These are phyloP conservation scores for Haplosporangium sp. DNA, from an alignment of 371 early-diverging fungal species.

Conservation along the genomic window DNA sequence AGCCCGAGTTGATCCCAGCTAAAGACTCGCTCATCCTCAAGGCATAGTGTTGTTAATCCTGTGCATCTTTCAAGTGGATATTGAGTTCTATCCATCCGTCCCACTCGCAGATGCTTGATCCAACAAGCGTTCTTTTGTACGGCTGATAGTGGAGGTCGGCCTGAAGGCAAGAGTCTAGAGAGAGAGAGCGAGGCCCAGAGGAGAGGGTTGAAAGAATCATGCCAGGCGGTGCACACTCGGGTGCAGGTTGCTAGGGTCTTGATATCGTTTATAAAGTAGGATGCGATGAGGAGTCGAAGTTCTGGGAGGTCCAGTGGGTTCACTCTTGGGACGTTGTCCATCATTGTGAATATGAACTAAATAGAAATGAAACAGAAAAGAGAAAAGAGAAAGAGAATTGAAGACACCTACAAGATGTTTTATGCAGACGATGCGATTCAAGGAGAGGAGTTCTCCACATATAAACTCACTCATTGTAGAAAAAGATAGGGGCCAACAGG, in stretches of 20 bases:
- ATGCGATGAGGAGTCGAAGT: neutral
- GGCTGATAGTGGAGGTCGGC: neutral
- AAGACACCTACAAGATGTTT: neutral
- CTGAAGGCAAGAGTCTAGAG: neutral
- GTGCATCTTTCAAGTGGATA: conserved; percentile 8
- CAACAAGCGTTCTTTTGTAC: conserved; percentile 1
- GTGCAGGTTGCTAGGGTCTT: conserved; percentile 4
- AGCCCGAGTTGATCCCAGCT: conserved; percentile 6
- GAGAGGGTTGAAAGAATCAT: conserved; percentile 5
- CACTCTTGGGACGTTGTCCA: neutral
- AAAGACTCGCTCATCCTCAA: conserved; percentile 6
- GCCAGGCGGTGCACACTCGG: conserved; percentile 10
- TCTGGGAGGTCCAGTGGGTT: conserved; percentile 8
- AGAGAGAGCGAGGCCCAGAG: conserved; percentile 3
- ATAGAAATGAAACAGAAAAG: neutral
- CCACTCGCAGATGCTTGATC: conserved; percentile 3
- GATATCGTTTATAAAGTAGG: neutral
- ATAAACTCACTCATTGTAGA: too few species aligned
- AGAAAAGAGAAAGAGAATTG: neutral
- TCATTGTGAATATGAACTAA: too few species aligned
- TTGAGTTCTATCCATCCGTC: neutral
- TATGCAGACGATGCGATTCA: too few species aligned
- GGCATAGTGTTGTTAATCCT: neutral
- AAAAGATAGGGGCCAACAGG: too few species aligned
- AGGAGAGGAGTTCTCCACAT: too few species aligned